phyloP scores from a whole-genome alignment of 2,329 filamentous ascomycete genomes.

The Aspergillus sp. region DNA sequence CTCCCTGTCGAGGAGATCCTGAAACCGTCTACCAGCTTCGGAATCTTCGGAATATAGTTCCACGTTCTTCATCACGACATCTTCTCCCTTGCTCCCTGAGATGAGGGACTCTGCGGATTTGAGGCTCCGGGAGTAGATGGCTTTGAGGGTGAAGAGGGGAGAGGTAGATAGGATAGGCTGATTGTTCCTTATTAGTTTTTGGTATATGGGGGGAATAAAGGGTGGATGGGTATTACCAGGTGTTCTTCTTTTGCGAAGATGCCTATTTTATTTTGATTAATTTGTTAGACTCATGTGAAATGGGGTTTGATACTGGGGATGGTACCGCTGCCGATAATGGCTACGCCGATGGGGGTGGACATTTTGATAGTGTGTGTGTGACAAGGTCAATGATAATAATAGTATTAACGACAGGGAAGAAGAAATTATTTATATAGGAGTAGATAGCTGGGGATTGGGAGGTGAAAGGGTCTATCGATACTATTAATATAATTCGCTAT shows the following conservation, averaged over 20 bases:
- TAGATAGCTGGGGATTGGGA: neutral
- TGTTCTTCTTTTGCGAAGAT: conserved; percentile 62
- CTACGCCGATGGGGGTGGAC: conserved; percentile 46
- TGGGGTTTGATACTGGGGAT: neutral
- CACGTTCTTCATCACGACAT: conserved; percentile 31
- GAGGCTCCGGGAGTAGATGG: conserved; percentile 60
- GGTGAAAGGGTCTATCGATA: neutral
- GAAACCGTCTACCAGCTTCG: conserved; percentile 45
- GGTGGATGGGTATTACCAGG: conserved; percentile 38
- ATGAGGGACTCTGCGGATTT: conserved; percentile 53
- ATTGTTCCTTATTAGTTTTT: too few relatives aligned
- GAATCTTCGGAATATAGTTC: conserved; percentile 60
- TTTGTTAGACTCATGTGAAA: neutral
- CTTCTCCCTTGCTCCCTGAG: conserved; percentile 11
- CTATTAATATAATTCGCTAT: too few relatives aligned
- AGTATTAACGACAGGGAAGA: neutral
- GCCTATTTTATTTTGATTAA: conserved; percentile 32
- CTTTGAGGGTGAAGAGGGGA: conserved; percentile 51
- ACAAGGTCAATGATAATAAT: neutral
- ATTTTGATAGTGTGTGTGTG: conserved; percentile 20
- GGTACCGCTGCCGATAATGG: conserved; percentile 55
- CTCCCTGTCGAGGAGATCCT: conserved; percentile 49
- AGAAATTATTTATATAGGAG: neutral
- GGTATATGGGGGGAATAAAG: neutral
- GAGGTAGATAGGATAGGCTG: conserved; percentile 55